Evolutionary conservation across 2,329 filamentous ascomycete species (phyloP), one percentile per base, ranked within the genome.

Genomic region (Diaporthe aspalathi): DNA sequence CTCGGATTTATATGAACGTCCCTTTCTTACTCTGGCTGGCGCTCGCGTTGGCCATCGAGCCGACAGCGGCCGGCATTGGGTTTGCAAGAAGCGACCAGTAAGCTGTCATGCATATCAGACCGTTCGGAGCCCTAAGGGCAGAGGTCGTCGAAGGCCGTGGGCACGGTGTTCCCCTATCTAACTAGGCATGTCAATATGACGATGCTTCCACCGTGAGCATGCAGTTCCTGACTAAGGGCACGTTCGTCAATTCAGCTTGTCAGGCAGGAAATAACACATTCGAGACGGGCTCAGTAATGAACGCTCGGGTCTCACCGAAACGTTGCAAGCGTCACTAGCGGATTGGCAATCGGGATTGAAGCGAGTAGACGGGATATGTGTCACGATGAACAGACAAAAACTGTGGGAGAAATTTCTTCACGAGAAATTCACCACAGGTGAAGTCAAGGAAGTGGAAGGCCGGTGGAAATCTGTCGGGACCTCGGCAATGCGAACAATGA

Each of bases 1-100:
- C 60, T 50, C 38, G 29, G 60, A 35, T 65, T 38, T 50, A 5
- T 50, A 22, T 50, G 60, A 50, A 24, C 60, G 56, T 35, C 60
- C 43, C 43, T 65, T 50, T 65, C 45, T 49, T 7, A 24, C 60
- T 49, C 45, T 22, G 45, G 29, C n/a, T 38, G 29, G 60, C n/a
- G 60, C 60, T 24, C 12, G 43, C 27, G 47, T 63, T 63, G 49
- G 27, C 27, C 32, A 32, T 32, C 43, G 24, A 49, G 27, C 60
- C 43, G n/a, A 32, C n/a, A 38, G 60, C 60, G 50, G 60, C 60
- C 29, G 29, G 45, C 45, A 65, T 24, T 38, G 27, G n/a, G 24
- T 11, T 16, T 35, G 43, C 43, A 14, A 49, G 17, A 38, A 49
- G 45, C 17, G 20, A 20, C 27, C 43, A 63, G 60, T 49, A 12